Evolutionary conservation across 306 rosid genomes (phyloP), one percentile per base, ranked within the genome.

Genomic region (Ormosia emarginata): DNA sequence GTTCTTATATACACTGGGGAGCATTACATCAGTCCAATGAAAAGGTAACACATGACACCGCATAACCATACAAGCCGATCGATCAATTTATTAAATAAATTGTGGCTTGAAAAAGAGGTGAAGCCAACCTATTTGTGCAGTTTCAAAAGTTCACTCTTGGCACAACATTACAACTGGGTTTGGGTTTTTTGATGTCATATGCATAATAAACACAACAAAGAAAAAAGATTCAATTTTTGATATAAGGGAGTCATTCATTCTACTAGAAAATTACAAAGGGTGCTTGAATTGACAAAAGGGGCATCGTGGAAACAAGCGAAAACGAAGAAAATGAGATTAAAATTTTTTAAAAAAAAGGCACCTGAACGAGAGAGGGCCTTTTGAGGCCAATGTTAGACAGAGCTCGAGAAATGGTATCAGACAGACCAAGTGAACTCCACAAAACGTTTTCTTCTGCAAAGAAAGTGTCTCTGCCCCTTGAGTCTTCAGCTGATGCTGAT

Each of bases 351-450:
- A 24, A 13, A 39, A 41, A 17, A 39, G 1, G 47, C 44, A 95
- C 98, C 96, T 90, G 98, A 79, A 90, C 92, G 33, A 87, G 87
- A 76, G 99, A 95, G 1, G 99, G 99, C 73, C 88, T 90, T 10
- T 83, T 89, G 46, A 95, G 85, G 37, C 97, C 98, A 61, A 92
- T 90, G 72, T 73, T 80, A 59, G 81, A 79, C 49, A 95, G 94
- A 37, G 97, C 93, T 52, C 69, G 86, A 81, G 97, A 95, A 78
- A 95, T 65, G 77, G 89, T 79, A 67, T 93, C 93, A 57, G 99
- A 95, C 8, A 93, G 81, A 56, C 96, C 97, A 1, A 95, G 90
- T 32, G 97, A 89, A 8, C 83, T 74, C 99, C 99, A 93, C 8
- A 88, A 86, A 89, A 95, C 93, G 78, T 80, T 80, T 32, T 93